Percentiles rank a stretch among this genome's conserved stretches.
These are phyloP conservation scores for Astragalus glycyphyllos DNA, from an alignment of 306 rosid species.

Conservation along the genomic window DNA sequence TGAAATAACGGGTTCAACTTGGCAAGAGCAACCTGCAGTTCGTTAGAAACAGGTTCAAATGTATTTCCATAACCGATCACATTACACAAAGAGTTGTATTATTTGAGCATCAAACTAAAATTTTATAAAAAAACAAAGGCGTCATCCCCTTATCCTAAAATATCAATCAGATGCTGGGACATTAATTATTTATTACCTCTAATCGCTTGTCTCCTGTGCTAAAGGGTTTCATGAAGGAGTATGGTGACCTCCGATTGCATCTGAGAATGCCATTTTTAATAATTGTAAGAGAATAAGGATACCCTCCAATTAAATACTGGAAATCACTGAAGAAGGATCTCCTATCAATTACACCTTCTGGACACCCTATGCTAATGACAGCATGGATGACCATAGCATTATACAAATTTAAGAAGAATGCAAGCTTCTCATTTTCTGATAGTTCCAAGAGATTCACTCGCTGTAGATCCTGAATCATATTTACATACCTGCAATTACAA, in stretches of 20 bases:
- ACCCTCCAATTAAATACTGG: constrained; percentile 81
- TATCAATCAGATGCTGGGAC: too few species aligned
- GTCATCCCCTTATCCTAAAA: too few species aligned
- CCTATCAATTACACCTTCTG: constrained; percentile 78
- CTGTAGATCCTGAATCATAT: constrained; percentile 75
- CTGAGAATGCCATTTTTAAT: constrained; percentile 87
- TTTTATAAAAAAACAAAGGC: too few species aligned
- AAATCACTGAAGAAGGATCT: constrained; percentile 80
- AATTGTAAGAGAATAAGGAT: constrained; percentile 66
- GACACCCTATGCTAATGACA: constrained; percentile 66
- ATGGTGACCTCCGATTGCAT: constrained; percentile 82
- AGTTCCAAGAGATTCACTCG: constrained; percentile 71
- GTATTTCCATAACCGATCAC: constrained; percentile 20
- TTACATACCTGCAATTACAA: constrained; percentile 69
- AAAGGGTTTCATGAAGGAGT: constrained; percentile 72
- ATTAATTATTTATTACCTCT: constrained; percentile 56
- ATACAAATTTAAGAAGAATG: constrained; percentile 88
- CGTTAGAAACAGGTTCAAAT: constrained; percentile 36
- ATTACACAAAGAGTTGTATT: background rate
- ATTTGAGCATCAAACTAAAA: too few species aligned
- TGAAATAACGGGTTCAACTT: constrained; percentile 84
- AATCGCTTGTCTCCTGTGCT: constrained; percentile 68
- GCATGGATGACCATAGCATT: constrained; percentile 98
- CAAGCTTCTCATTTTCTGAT: constrained; percentile 70
- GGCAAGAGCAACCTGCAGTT: constrained; percentile 64